phyloP scores from a whole-genome alignment of 371 early-diverging fungal species.

The Syncephalis plumigaleata region DNA sequence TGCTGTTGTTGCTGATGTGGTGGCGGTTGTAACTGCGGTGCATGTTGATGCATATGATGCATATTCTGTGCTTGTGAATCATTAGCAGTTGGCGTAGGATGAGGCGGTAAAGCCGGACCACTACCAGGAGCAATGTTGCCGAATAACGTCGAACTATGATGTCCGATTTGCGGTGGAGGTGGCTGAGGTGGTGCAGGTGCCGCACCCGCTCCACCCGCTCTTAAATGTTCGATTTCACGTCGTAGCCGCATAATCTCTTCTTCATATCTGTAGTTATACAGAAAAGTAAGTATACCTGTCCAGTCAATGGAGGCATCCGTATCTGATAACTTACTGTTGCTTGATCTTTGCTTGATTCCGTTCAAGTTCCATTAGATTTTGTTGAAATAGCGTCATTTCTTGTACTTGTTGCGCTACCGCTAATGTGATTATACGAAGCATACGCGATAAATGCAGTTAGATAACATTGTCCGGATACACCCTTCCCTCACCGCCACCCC shows the following conservation, averaged over 20 bases:
- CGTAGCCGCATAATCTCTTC: conserved; percentile 57
- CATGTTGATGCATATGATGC: conserved; percentile 20
- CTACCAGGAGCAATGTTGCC: conserved; percentile 14
- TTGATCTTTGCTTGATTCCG: conserved; percentile 56
- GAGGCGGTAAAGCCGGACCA: conserved; percentile 10
- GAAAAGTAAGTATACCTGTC: background rate
- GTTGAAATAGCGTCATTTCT: conserved; percentile 58
- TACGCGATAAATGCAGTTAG: too few species aligned
- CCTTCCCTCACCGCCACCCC: too few species aligned
- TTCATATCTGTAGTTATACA: conserved; percentile 30
- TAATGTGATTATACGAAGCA: background rate
- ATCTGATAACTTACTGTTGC: conserved; percentile 26
- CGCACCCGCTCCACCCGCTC: background rate
- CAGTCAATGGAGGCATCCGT: background rate
- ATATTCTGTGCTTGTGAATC: conserved; percentile 22
- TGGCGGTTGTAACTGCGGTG: conserved; percentile 9
- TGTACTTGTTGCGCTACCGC: conserved; percentile 30
- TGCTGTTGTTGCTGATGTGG: too few species aligned
- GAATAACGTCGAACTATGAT: conserved; percentile 21
- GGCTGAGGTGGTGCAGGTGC: conserved; percentile 7
- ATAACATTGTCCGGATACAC: too few species aligned
- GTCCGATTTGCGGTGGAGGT: conserved; percentile 23
- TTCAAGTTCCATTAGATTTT: conserved; percentile 60
- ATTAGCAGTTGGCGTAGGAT: background rate
- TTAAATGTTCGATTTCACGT: conserved; percentile 37